Base-by-base conservation (phyloP, 2,329 filamentous ascomycete species). In the Helicocarpus griseus region DNA sequence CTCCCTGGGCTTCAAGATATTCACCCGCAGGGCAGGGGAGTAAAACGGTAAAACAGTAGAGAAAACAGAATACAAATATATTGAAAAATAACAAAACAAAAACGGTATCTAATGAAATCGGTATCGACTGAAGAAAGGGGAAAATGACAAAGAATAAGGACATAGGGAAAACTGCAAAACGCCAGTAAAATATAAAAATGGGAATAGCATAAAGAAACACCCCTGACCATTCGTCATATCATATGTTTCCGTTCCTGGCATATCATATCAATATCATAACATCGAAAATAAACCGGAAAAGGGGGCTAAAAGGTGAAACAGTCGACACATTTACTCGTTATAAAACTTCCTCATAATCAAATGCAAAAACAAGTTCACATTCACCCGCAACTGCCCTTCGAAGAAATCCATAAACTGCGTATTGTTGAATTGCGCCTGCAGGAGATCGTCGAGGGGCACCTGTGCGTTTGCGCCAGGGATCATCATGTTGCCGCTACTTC, bases 311-410 rank as follows among this genome's bases (percentile, higher is more conserved):
- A 26, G 26, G 14, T 28, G 28, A 17, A 11, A 14, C 36, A 21
- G 9, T 33, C 31, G 39, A 26, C 19, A 21, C 24, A 22, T 48
- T 57, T 38, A 57, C 41, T 58, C 56, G 58, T 75, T 76, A 62
- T 98, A 98, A 70, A 98, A 98, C 78, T 98, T 98, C 80, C 94
- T 95, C 77, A 97, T 97, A 60, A 98, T 80, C 69, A 97, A 76
- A 77, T 98, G 93, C 76, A 98, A 77, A 72, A 98, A 82, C 64
- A 98, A 70, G 74, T 98, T 98, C 63, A 98, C 93, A 69, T 97
- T 97, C 64, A 98, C 79, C 70, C 86, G 85, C 65, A 96, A 77
- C 50, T 85, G 84, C 49, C 85, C 85, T 66, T 94, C 89, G 63
- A 98, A 98, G 54, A 97, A 77, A 63, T 88, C 89, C 81, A 97